Base-by-base conservation (phyloP, 78 protist genomes). In the Dictyostelium firmibasis region DNA sequence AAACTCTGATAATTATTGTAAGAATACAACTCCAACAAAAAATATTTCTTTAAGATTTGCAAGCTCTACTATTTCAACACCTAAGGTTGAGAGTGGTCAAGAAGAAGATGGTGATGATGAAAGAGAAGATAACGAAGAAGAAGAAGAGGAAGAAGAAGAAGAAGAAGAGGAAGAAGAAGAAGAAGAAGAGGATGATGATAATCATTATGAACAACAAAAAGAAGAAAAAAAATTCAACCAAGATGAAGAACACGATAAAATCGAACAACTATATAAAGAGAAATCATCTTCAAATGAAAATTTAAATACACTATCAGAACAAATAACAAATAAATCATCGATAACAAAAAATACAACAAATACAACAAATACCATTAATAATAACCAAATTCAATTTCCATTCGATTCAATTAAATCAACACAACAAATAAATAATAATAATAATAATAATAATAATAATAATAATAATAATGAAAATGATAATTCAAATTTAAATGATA, bases 31-130 rank as follows among this genome's bases (percentile, higher is more conserved):
- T n/a, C 16, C 35, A 76, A 18, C 62, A 13, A 10, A 70, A 81
- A 81, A 81, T 81, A 81, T 81, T 8, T 81, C 86, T 33, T 14
- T 81, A 16, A 44, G 86, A 81, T 81, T 81, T 81, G 86, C 86
- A 57, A 57, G 76, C 57, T 38, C 62, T 81, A 3, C 33, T 9
- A 44, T n/a, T 64, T 23, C 33, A 64, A 64, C 74, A 64, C 27
- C 33, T n/a, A 64, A 62, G 6, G 29, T 8, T 50, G 62, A 50
- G 0, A 4, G 7, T 44, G 53, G 31, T 8, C 7, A 53, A 36
- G 4, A 7, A n/a, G 74, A 57, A 11, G 67, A 44, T 47, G 14
- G 69, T 47, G 33, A 44, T 79, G 47, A 36, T 79, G 67, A 25
- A 25, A 25, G 11, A 25, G 23, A 25, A 8, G 84, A 78, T 0